Evolutionary conservation across 176 grass and related monocot genomes (phyloP), one percentile per base, ranked within the genome.

Genomic region (Dactylis glomerata): DNA sequence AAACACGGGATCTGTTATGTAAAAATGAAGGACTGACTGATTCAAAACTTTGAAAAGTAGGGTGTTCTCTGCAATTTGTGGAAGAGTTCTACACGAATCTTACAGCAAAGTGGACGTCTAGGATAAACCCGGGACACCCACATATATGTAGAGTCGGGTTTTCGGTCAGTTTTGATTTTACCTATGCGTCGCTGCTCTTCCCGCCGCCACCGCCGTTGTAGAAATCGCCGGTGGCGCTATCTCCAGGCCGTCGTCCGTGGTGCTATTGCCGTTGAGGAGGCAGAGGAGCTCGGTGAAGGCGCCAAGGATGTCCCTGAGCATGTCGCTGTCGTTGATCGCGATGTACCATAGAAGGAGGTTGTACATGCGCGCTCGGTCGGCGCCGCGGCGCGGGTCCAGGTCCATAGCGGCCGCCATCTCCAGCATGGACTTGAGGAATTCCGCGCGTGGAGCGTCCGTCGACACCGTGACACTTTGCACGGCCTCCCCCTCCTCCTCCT

Each of bases 311-410:
- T 95, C 87, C 51, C 85, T 83, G 75, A 95, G 91, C 17, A 87
- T 80, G 42, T 88, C 71, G 83, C 81, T 83, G 36, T 88, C 80
- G 87, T 98, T 98, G 83, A 98, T 79, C 26, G 91, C 87, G 76
- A 95, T 88, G 85, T 98, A 98, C 73, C 87, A 92, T 37, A 98
- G 83, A 11, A 98, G 85, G 32, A 98, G 96, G 59, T 95, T 91
- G 24, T 95, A 87, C 40, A 98, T 87, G 68, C 81, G 67, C 2
- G 87, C 82, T 50, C 84, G 73, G 92, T 94, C 89, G 38, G 75
- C 74, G 81, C 73, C 77, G 44, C 75, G 59, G 51, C 80, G 80
- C 79, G 81, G 52, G 80, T 98, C 89, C 8, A 95, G 80, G 5
- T 64, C 87, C 49, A 95, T 68, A 51, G 91, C 92, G 12, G 46